Conservation (phyloP, 2,329 filamentous ascomycete species). For the Penicillium hesseltinei region DNA sequence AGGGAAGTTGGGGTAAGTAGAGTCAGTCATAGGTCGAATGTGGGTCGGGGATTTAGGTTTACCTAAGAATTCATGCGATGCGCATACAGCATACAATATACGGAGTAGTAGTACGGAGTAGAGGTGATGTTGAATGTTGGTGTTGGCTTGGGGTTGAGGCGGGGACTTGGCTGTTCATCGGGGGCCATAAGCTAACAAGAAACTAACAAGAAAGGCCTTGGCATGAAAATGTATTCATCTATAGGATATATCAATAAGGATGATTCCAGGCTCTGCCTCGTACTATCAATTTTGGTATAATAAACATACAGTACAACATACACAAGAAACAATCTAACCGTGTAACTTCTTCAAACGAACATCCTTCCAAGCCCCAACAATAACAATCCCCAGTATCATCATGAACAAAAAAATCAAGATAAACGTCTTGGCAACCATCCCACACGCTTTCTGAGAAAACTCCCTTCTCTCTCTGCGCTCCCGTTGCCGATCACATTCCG, state of each 20-base stretch:
- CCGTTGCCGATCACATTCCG: constrained; percentile 16
- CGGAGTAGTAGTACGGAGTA: not conserved
- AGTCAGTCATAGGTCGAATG: not conserved
- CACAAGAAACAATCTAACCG: not conserved
- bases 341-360: constrained; percentile 2
- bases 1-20: not conserved
- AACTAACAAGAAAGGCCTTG: not conserved
- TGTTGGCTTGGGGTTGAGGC: no score
- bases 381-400: constrained; percentile 16
- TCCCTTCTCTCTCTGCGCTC: constrained; percentile 11
- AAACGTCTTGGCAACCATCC: constrained; percentile 15
- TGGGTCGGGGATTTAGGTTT: not conserved
- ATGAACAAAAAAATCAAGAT: constrained; percentile 11
- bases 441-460: constrained; percentile 1
- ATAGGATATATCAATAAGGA: not conserved
- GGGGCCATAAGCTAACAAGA: not conserved
- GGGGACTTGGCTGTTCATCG: not conserved
- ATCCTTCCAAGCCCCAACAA: constrained; percentile 2
- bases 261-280: no score
- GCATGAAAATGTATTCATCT: no score
- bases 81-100: not conserved
- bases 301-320: not conserved
- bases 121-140: not conserved
- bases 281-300: not conserved
- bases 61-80: not conserved